Evolutionary conservation across 179 eudicot genomes (phyloP).

Genomic region (Sideroxylon spinosum): DNA sequence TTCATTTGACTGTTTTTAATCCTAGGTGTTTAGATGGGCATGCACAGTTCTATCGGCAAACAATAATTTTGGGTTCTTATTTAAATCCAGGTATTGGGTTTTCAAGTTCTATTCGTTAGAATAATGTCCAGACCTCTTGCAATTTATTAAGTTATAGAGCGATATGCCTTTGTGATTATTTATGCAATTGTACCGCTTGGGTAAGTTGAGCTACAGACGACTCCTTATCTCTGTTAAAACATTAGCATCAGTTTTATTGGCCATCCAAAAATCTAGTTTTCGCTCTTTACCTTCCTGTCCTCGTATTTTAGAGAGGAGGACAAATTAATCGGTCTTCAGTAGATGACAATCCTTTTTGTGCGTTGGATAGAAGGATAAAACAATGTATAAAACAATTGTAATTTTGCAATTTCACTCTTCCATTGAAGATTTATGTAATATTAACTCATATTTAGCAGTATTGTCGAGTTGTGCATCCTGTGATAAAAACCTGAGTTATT

Average conservation of each 20-base stretch:
- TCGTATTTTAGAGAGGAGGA: no score
- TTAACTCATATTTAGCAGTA: background rate
- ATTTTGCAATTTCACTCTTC: background rate
- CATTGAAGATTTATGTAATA: background rate
- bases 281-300: no score
- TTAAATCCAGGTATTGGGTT: slow-evolving; percentile 66
- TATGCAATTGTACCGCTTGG: background rate
- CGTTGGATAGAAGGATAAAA: background rate
- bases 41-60: slow-evolving; percentile 83
- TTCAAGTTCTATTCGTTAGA: background rate
- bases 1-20: background rate
- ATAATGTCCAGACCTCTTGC: background rate
- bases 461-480: background rate
- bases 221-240: background rate
- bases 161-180: background rate
- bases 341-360: no score
- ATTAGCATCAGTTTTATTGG: background rate
- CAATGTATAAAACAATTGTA: background rate
- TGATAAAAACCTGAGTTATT: background rate
- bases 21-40: slow-evolving; percentile 79
- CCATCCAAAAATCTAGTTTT: no score
- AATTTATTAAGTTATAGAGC: background rate
- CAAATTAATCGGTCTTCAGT: no score
- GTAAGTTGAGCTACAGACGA: background rate
- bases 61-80: slow-evolving; percentile 74